Percentiles rank a stretch among this genome's conserved stretches.
Conservation (phyloP, 2,329 filamentous ascomycete species). For the Nigrospora oryzae region DNA sequence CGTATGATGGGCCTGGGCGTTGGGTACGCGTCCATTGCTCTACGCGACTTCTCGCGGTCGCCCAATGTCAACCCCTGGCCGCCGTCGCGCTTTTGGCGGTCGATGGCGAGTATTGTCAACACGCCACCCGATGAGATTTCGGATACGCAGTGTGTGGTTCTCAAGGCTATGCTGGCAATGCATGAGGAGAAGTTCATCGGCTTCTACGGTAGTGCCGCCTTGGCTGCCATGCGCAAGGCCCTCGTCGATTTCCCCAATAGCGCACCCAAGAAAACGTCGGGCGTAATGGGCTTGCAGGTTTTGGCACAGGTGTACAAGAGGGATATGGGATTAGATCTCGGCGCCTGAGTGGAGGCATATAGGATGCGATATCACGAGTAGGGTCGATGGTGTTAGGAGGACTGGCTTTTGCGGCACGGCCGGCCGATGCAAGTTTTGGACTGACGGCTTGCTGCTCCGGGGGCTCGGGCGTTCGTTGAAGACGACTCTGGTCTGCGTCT, state of each 20-base stretch:
- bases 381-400: too few relatives aligned
- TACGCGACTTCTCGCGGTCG: conserved; percentile 72
- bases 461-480: too few relatives aligned
- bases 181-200: conserved; percentile 68
- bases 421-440: too few relatives aligned
- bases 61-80: conserved; percentile 66
- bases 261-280: conserved; percentile 36
- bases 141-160: conserved; percentile 64
- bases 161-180: conserved; percentile 64
- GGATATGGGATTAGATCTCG: conserved; percentile 39
- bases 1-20: conserved; percentile 77
- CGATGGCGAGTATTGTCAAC: conserved; percentile 68
- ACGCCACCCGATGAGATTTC: conserved; percentile 59
- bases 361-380: too few relatives aligned
- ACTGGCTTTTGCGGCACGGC: too few relatives aligned
- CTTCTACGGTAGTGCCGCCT: conserved; percentile 71
- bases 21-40: conserved; percentile 73
- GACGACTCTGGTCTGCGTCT: too few relatives aligned
- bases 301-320: conserved; percentile 43
- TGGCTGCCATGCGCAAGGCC: conserved; percentile 62
- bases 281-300: conserved; percentile 42
- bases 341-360: neutral
- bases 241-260: conserved; percentile 64
- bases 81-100: conserved; percentile 73
- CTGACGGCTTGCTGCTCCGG: too few relatives aligned